Conservation (phyloP, 2,329 filamentous ascomycete species). For the Colletotrichum chlorophyti region DNA sequence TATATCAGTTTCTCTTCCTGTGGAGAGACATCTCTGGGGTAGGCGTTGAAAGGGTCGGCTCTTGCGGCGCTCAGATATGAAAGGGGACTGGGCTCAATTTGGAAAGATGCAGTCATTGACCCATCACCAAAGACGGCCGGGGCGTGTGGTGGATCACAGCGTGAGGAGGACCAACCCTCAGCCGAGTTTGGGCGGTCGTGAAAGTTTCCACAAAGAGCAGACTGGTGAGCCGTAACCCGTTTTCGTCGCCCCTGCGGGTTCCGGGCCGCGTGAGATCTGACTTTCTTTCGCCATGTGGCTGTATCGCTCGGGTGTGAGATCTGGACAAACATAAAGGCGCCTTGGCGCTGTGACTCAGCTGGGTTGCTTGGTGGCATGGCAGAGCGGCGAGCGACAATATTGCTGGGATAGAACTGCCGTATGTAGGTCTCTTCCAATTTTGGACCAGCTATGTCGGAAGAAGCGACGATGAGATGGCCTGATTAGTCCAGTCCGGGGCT, state of each 20-base stretch:
- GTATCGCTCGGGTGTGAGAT: constrained; percentile 28
- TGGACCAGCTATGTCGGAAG: too few species aligned
- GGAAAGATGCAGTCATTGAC: neutral
- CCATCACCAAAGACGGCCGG: too few species aligned
- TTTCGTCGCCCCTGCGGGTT: constrained; percentile 16
- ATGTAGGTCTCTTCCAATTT: too few species aligned
- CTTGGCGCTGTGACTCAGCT: too few species aligned
- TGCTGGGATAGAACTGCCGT: too few species aligned
- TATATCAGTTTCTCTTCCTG: constrained; percentile 28
- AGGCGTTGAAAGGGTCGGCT: constrained; percentile 26
- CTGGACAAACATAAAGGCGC: constrained; percentile 30
- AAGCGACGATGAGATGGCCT: too few species aligned
- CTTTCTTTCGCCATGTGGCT: constrained; percentile 18
- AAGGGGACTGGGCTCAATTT: neutral
- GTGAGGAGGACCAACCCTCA: neutral
- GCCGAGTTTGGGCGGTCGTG: too few species aligned
- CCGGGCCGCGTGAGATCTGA: constrained; percentile 32
- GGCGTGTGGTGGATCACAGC: too few species aligned
- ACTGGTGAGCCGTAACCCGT: constrained; percentile 16
- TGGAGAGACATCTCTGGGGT: neutral
- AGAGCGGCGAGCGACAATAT: neutral
- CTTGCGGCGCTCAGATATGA: constrained; percentile 9
- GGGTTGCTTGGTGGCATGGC: neutral
- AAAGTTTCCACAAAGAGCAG: neutral
- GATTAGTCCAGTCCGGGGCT: too few species aligned